These are phyloP conservation scores for Calamus simplicifolius DNA, from an alignment of 176 grass and related monocot species.

Conservation along the genomic window DNA sequence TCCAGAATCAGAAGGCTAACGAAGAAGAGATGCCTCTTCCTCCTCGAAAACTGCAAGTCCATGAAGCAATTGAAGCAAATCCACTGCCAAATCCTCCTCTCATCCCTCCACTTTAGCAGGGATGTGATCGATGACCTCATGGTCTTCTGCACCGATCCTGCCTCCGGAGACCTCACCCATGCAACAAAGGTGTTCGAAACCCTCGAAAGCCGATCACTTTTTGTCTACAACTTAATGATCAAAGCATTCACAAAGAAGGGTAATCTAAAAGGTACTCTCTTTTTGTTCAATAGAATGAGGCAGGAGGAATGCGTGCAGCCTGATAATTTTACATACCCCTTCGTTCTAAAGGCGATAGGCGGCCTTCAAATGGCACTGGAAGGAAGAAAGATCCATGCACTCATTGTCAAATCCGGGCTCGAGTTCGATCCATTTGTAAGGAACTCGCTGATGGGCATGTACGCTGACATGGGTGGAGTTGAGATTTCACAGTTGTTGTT, in stretches of 20 bases:
- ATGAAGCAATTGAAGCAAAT: slow-evolving; percentile 27
- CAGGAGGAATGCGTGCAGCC: slow-evolving; percentile 25
- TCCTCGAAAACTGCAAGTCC: slow-evolving; percentile 9
- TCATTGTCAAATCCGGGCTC: slow-evolving; percentile 37
- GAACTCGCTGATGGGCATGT: slow-evolving; percentile 53
- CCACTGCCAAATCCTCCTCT: slow-evolving; percentile 9
- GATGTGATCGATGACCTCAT: slow-evolving; percentile 13
- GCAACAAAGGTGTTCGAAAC: slow-evolving; percentile 16
- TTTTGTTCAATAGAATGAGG: slow-evolving; percentile 45
- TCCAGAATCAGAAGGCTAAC: background rate
- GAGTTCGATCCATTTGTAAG: slow-evolving; percentile 39
- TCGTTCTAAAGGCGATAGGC: slow-evolving; percentile 50
- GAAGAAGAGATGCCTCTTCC: slow-evolving; percentile 16
- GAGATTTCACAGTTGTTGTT: slow-evolving; percentile 35
- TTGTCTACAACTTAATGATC: slow-evolving; percentile 51
- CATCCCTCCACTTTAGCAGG: slow-evolving; percentile 16
- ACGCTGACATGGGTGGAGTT: slow-evolving; percentile 17
- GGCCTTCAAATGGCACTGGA: slow-evolving; percentile 31
- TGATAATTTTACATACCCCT: slow-evolving; percentile 65
- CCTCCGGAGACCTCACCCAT: slow-evolving; percentile 13
- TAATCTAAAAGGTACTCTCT: slow-evolving; percentile 23
- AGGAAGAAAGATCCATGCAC: slow-evolving; percentile 33
- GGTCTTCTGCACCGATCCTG: slow-evolving; percentile 8
- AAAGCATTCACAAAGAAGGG: slow-evolving; percentile 34
- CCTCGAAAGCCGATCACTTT: slow-evolving; percentile 27